Base-by-base conservation (phyloP, 106 monocot genomes). In the Dendrobium chrysotoxum region DNA sequence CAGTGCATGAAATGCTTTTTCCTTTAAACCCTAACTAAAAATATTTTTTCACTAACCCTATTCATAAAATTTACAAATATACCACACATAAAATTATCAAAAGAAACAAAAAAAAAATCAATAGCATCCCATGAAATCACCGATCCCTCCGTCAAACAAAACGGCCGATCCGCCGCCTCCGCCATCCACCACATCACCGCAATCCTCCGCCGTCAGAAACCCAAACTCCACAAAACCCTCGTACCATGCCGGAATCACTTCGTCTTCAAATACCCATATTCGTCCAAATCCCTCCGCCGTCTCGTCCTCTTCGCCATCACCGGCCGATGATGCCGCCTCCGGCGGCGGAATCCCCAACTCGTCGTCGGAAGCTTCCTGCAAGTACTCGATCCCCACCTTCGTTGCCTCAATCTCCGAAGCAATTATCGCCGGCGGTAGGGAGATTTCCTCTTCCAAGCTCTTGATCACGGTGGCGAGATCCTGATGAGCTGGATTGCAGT, bases 271-370 rank as follows among this genome's bases (percentile, higher is more conserved):
- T 6, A 80, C 80, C 84, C 80, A 84, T 44, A 84, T 84, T 86
- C 79, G 84, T 1, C 77, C 77, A 20, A 84, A 72, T 18, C 76
- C 79, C 79, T 78, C 58, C 65, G 4, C 64, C 46, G 28, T 45
- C 35, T 18, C 72, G 30, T 7, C 25, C 46, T 20, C 45, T 4
- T 9, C 54, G 61, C 7, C 85, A 2, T 26, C 40, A 28, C 38
- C 31, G 15, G 16, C 38, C 40, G 65, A 67, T 18, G 78, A 30
- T 6, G 75, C 7, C 9, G 20, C 40, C 31, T 84, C 54, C 76
- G 74, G 74, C 42, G 90, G 90, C 0, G 90, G 90, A 6, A 90
- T 83, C 28, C 87, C 90, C 9, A 90, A 83, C 70, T 90, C 87
- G 64, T 90, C 85, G 57, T 90, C 89, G 5, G 89, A 90, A 0